These are phyloP conservation scores for Fusarium denticulatum DNA, from an alignment of 2,329 filamentous ascomycete genomes.

Conservation along the genomic window DNA sequence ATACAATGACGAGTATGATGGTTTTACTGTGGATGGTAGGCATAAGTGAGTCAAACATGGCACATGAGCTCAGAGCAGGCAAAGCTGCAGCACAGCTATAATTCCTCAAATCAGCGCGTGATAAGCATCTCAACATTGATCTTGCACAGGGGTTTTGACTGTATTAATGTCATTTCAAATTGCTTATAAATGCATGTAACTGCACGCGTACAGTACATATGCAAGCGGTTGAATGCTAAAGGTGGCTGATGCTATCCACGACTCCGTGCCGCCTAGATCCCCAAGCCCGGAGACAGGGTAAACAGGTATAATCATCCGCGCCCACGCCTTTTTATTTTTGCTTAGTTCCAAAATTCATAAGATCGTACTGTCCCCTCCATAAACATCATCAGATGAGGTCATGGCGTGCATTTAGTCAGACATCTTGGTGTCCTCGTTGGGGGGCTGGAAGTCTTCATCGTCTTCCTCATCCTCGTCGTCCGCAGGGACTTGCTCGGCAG, in stretches of 20 bases:
- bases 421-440: slow-evolving; percentile 75
- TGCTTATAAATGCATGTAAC: slow-evolving; percentile 20
- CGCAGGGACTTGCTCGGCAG: slow-evolving; percentile 78
- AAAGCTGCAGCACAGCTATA: background rate
- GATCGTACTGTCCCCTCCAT: slow-evolving; percentile 25
- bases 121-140: background rate
- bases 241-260: slow-evolving; percentile 32
- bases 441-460: slow-evolving; percentile 73
- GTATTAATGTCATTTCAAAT: slow-evolving; percentile 27
- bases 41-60: background rate
- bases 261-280: slow-evolving; percentile 34
- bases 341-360: slow-evolving; percentile 36
- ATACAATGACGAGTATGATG: background rate
- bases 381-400: background rate
- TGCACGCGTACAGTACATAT: slow-evolving; percentile 27
- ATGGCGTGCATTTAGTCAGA: slow-evolving; percentile 44
- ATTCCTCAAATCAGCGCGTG: background rate
- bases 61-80: background rate
- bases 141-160: background rate
- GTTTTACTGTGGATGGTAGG: background rate
- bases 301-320: slow-evolving; percentile 31
- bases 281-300: slow-evolving; percentile 21
- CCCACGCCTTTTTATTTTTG: slow-evolving; percentile 31
- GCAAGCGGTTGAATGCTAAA: slow-evolving; percentile 31
- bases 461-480: slow-evolving; percentile 86